These are phyloP conservation scores for Exophiala xenobiotica DNA, from an alignment of 2,329 filamentous ascomycete species.

Conservation along the genomic window DNA sequence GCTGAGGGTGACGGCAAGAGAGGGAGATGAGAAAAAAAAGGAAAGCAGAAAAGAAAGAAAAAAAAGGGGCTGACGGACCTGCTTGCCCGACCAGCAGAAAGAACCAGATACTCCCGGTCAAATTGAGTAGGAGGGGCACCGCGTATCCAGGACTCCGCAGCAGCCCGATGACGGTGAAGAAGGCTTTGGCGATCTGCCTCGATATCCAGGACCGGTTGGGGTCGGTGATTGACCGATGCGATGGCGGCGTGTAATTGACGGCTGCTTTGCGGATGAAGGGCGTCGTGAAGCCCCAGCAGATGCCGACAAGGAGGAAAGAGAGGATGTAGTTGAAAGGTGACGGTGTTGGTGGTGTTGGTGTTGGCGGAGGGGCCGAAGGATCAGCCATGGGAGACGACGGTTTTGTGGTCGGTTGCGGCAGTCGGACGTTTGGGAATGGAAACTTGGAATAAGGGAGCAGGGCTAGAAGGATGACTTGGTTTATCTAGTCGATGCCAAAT, in stretches of 20 bases:
- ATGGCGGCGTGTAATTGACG: slow-evolving; percentile 65
- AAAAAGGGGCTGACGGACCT: slow-evolving; percentile 63
- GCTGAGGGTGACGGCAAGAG: neutral
- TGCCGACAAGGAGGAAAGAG: slow-evolving; percentile 83
- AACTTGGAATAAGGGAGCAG: too few relatives aligned
- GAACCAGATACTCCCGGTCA: slow-evolving; percentile 95
- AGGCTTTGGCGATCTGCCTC: slow-evolving; percentile 61
- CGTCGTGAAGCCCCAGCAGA: slow-evolving; percentile 87
- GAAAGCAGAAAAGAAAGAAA: neutral
- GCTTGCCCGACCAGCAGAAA: slow-evolving; percentile 90
- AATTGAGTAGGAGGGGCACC: slow-evolving; percentile 77
- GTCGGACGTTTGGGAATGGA: too few relatives aligned
- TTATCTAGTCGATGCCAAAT: too few relatives aligned
- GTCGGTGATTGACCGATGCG: slow-evolving; percentile 36
- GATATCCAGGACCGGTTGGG: slow-evolving; percentile 57
- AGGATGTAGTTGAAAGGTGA: slow-evolving; percentile 73
- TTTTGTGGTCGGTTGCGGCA: too few relatives aligned
- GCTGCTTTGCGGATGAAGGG: slow-evolving; percentile 89
- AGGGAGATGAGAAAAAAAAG: neutral
- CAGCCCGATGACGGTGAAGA: slow-evolving; percentile 75
- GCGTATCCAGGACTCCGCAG: slow-evolving; percentile 80
- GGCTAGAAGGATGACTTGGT: too few relatives aligned
- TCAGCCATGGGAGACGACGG: too few relatives aligned
- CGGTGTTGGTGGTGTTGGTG: slow-evolving; percentile 33
- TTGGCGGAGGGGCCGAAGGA: neutral